Base-by-base conservation (phyloP, 805 yeast species). In the Danielia oregonensis region DNA sequence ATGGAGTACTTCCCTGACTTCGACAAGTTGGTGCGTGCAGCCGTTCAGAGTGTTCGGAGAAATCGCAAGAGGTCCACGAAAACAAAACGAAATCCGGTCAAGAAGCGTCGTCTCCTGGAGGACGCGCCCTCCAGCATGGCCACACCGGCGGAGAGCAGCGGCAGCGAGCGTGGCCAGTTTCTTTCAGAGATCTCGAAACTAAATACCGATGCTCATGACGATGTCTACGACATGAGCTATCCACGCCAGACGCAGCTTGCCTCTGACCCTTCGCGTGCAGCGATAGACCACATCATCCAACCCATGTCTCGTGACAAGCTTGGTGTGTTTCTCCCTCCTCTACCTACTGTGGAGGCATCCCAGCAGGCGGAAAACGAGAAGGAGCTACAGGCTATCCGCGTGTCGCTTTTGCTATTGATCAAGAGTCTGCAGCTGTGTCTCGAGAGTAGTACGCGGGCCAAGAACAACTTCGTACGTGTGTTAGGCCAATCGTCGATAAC, bases 41-140 rank as follows among this genome's bases (percentile, higher is more conserved):
- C 96, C 1, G 82, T 91, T 17, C 98, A 91, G 59, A 82, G 94
- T 33, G 97, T 86, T 2, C 67, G 97, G 42, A 68, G 98, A 45
- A 91, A 91, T 57, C 71, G 95, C 40, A 86, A 82, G 52, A 60
- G 95, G 44, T 74, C 65, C n/a, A 51, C 65, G 16, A 62, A 66
- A 41, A 39, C 67, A 0, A 52, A 51, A 15, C 40, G 32, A 25
- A 37, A 25, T 37, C 40, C 16, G 27, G 35, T 18, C 26, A 46
- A 21, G 40, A 43, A 43, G 11, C 39, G 38, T 16, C 30, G 28
- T 5, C 23, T 36, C 25, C 29, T 33, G 17, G 21, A n/a, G 15
- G 35, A 30, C 2, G 24, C 18, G n/a, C 33, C 8, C 4, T 26
- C 14, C 15, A 17, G 17, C 6, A 19, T 19, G 22, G n/a, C n/a